These are phyloP conservation scores for Aphanomyces stellatus DNA, from an alignment of 352 stramenopile genomes.

Conservation along the genomic window DNA sequence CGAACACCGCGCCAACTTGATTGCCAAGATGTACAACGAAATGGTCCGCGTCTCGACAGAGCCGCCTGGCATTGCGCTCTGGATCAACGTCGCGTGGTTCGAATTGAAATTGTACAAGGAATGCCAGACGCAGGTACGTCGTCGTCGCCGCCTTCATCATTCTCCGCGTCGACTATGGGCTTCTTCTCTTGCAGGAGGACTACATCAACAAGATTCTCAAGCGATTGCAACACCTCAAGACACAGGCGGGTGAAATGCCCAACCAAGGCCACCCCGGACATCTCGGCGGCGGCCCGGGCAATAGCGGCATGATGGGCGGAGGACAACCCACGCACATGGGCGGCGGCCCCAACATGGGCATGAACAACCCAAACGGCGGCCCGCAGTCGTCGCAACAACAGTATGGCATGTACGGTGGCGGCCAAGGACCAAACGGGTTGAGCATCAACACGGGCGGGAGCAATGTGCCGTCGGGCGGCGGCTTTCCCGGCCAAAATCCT, in stretches of 20 bases:
- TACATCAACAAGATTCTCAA: constrained; percentile 87
- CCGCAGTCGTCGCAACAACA: not conserved
- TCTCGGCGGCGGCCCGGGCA: constrained; percentile 37
- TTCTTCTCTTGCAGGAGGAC: constrained; percentile 36
- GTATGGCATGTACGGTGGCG: not conserved
- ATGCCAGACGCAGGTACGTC: constrained; percentile 42
- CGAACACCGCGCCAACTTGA: constrained; percentile 74
- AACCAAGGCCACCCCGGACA: constrained; percentile 43
- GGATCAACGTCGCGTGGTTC: constrained; percentile 84
- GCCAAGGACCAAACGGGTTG: not conserved
- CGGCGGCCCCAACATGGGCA: not conserved
- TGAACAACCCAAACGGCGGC: not conserved
- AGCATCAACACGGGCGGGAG: not conserved
- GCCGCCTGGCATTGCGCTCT: constrained; percentile 71
- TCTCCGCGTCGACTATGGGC: not conserved
- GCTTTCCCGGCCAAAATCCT: not conserved
- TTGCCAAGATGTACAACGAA: constrained; percentile 82
- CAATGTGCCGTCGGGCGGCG: too few species aligned
- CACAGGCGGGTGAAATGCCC: constrained; percentile 57
- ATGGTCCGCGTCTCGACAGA: constrained; percentile 77
- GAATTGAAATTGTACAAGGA: constrained; percentile 79
- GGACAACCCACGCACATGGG: too few species aligned
- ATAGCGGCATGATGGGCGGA: constrained; percentile 45
- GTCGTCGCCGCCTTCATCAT: not conserved
- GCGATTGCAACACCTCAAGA: constrained; percentile 60